These are phyloP conservation scores for Cladophialophora carrionii DNA, from an alignment of 2,329 filamentous ascomycete genomes.

Conservation along the genomic window DNA sequence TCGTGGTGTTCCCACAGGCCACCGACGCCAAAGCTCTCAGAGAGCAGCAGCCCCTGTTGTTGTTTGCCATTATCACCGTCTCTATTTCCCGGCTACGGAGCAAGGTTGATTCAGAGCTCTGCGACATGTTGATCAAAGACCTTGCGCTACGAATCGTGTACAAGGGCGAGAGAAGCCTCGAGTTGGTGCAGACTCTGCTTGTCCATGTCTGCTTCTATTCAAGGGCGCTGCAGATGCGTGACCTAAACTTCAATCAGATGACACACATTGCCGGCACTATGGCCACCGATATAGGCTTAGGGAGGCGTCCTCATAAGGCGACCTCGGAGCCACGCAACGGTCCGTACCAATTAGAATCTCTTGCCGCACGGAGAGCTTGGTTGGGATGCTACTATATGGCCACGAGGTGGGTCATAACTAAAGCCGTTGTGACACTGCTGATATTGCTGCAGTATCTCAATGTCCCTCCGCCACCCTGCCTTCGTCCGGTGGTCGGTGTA, in stretches of 20 bases:
- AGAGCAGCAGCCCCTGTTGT: constrained; percentile 61
- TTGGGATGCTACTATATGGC: constrained; percentile 64
- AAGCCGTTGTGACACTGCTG: neutral
- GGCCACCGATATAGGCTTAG: constrained; percentile 80
- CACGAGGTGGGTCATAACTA: constrained; percentile 49
- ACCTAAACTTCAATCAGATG: constrained; percentile 86
- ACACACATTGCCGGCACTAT: constrained; percentile 79
- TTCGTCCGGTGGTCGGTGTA: constrained; percentile 64
- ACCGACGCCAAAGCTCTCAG: constrained; percentile 59
- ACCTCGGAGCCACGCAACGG: constrained; percentile 43
- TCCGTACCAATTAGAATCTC: constrained; percentile 46
- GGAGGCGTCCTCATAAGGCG: constrained; percentile 54
- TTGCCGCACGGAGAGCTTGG: constrained; percentile 62
- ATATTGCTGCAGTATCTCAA: constrained; percentile 50
- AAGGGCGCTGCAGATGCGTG: constrained; percentile 79
- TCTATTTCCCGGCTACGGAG: constrained; percentile 56
- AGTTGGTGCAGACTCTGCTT: constrained; percentile 77
- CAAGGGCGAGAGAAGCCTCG: constrained; percentile 76
- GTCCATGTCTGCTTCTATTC: constrained; percentile 80
- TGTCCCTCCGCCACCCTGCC: constrained; percentile 61
- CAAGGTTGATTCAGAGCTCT: constrained; percentile 62
- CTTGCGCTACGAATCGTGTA: constrained; percentile 75
- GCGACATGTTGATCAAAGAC: constrained; percentile 70
- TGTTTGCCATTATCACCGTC: constrained; percentile 61
- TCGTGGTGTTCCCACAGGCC: constrained; percentile 59